Conservation (phyloP, 2,329 filamentous ascomycete genomes). For the Fusarium heterosporum region DNA sequence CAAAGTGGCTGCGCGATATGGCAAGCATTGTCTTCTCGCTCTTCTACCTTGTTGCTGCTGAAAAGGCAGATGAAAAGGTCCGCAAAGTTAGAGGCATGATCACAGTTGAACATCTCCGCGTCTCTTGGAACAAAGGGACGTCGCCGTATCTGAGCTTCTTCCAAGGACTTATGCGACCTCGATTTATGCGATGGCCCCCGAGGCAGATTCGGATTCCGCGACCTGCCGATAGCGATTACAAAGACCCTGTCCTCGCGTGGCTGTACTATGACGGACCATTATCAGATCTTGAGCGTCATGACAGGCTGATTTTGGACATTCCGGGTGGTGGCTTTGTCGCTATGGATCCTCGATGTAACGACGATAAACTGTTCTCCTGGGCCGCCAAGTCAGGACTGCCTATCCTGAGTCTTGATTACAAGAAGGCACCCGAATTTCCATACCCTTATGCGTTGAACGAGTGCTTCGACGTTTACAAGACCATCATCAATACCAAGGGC, state of each 20-base stretch:
- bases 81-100: conserved; percentile 87
- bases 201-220: conserved; percentile 86
- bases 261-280: conserved; percentile 93
- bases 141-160: conserved; percentile 85
- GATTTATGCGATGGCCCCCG: conserved; percentile 83
- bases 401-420: conserved; percentile 89
- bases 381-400: conserved; percentile 89
- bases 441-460: conserved; percentile 64
- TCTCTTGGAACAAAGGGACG: conserved; percentile 95
- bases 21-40: conserved; percentile 84
- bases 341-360: conserved; percentile 94
- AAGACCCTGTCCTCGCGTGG: conserved; percentile 86
- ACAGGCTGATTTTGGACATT: conserved; percentile 85
- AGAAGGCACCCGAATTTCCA: conserved; percentile 63
- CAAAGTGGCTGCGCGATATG: conserved; percentile 83
- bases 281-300: conserved; percentile 79
- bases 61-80: conserved; percentile 96
- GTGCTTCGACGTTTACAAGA: conserved; percentile 61
- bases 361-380: conserved; percentile 95
- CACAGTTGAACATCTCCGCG: conserved; percentile 89
- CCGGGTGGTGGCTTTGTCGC: conserved; percentile 96
- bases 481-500: conserved; percentile 53
- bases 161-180: conserved; percentile 78
- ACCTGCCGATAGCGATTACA: conserved; percentile 83
- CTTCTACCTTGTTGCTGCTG: conserved; percentile 93